Evolutionary conservation across 495 filamentous ascomycete genomes (phyloP), one percentile per base, ranked within the genome.

Genomic region (Patellaria atrata): DNA sequence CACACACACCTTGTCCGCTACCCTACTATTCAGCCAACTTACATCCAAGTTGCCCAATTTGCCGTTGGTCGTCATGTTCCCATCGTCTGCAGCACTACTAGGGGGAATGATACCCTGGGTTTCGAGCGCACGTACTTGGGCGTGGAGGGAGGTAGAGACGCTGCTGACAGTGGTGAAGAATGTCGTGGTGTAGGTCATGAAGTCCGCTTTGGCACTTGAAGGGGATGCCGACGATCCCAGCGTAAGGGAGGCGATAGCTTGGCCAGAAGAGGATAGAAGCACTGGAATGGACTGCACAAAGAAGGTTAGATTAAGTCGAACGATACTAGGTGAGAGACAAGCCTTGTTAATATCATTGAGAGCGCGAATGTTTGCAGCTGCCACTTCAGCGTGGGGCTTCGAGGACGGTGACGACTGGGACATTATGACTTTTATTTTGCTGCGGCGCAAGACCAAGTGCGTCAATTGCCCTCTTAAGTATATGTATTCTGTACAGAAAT

Each of bases 21-120:
- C 78, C 38, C 81, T 69, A 55, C 77, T 79, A 47, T 94, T 94
- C 48, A 94, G 58, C 71, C 75, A 78, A 32, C 83, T 82, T 10
- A 89, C 71, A 54, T 93, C 84, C 28, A 87, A 57, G 17, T 59
- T 57, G 3, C 75, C 75, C 12, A 76, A 59, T 33, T 67, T 62
- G 6, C 70, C 70, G 34, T 65, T 61, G 25, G 37, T 18, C 17
- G 29, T 11, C 6, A 28, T 17, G 13, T 40, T 14, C n/a, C 17
- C 10, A 4, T 27, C 22, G 4, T 17, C 20, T 20, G 36, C 27
- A 15, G 13, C 29, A 16, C 24, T 37, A 17, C 23, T 23, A 8
- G 34, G 16, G n/a, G 43, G 40, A 17, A 48, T 44, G 8, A 48
- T 36, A 5, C 26, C 17, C 0, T 33, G 19, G 9, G 17, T 28